A percentile compares a stretch with the other conserved stretches of the same genome.
These are phyloP conservation scores for Thelonectria discophora DNA, from an alignment of 2,329 filamentous ascomycete species.

Conservation along the genomic window DNA sequence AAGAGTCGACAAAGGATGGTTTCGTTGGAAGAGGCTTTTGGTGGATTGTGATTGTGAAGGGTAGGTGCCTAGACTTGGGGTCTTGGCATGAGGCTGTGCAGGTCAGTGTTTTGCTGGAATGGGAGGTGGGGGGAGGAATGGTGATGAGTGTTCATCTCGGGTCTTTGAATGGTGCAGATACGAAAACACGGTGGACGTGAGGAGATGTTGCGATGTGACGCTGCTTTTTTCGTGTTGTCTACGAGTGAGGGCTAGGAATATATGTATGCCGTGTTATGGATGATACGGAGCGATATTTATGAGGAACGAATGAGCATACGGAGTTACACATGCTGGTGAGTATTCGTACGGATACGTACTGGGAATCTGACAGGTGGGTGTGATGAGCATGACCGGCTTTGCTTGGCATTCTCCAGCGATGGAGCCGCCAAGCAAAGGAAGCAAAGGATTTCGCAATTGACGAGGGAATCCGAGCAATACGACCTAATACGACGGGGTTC, in stretches of 20 bases:
- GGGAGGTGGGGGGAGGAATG: not conserved
- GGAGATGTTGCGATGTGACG: not conserved
- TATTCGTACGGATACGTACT: too few relatives aligned
- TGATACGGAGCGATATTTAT: too few relatives aligned
- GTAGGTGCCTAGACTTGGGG: not conserved
- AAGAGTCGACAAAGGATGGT: not conserved
- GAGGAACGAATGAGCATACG: too few relatives aligned
- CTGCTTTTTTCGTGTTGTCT: too few relatives aligned
- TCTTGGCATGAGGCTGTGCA: constrained; percentile 3
- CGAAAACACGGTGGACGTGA: not conserved
- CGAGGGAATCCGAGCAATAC: constrained; percentile 2
- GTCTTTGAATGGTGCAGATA: not conserved
- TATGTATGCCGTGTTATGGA: too few relatives aligned
- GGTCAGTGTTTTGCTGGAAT: not conserved
- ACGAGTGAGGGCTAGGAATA: too few relatives aligned
- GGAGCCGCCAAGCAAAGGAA: not conserved
- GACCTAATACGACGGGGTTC: constrained; percentile 2
- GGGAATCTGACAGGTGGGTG: not conserved
- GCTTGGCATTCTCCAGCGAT: constrained; percentile 4
- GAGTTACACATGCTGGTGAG: too few relatives aligned
- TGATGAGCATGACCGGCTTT: not conserved
- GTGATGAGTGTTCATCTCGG: not conserved
- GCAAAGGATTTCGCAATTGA: not conserved
- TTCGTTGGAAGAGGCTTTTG: not conserved
- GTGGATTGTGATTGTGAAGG: not conserved